Evolutionary conservation across 75 land plant genomes (phyloP).

Genomic region (Pinus tabuliformis): DNA sequence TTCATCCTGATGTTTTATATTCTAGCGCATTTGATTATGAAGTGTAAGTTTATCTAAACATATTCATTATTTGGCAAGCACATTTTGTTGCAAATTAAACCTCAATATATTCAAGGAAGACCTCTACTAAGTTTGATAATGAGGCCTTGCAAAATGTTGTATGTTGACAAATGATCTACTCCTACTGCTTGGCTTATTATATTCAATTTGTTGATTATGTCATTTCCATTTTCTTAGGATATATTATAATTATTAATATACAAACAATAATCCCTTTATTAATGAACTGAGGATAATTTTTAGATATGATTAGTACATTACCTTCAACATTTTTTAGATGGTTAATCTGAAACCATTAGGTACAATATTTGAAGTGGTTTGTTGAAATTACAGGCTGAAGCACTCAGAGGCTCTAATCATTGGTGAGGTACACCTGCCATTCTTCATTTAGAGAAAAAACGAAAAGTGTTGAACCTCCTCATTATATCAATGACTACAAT

Average conservation of each 20-base stretch:
- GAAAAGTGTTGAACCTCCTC: constrained; percentile 66
- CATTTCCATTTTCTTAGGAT: not conserved
- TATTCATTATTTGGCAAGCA: constrained; percentile 43
- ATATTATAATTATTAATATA: not conserved
- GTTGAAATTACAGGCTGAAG: constrained; percentile 46
- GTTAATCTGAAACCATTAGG: not conserved
- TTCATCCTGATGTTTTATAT: not conserved
- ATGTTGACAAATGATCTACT: constrained; percentile 18
- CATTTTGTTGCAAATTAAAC: constrained; percentile 76
- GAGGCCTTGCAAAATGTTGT: constrained; percentile 77
- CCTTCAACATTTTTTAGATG: not conserved
- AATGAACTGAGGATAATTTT: no score
- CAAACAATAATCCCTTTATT: not conserved
- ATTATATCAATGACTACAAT: constrained; percentile 73
- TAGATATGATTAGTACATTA: not conserved
- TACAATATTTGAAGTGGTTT: not conserved
- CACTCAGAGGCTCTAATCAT: constrained; percentile 59
- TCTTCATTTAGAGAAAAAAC: constrained; percentile 60
- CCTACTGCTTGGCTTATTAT: not conserved
- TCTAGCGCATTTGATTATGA: not conserved
- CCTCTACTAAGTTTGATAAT: constrained; percentile 78
- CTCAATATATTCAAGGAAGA: constrained; percentile 74
- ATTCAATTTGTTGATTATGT: not conserved
- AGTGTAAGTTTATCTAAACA: constrained; percentile 6
- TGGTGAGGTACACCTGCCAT: constrained; percentile 56